Evolutionary conservation across 106 monocot species (phyloP).

Genomic region (Apostasia shenzhenica): DNA sequence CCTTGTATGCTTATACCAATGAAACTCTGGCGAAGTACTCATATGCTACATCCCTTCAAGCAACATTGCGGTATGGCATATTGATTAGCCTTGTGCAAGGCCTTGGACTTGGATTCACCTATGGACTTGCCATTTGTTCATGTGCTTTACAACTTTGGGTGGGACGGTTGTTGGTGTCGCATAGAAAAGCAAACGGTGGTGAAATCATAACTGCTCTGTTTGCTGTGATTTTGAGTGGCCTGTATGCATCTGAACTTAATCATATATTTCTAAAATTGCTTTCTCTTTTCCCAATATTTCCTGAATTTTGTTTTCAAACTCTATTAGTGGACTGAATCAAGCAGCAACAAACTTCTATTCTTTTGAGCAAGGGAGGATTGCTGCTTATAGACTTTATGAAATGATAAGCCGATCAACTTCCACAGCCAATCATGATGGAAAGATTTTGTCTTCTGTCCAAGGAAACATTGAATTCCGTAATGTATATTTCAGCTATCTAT

Average conservation of each 20-base stretch:
- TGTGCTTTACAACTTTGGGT: conserved; percentile 99
- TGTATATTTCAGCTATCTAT: conserved; percentile 97
- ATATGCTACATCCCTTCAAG: conserved; percentile 98
- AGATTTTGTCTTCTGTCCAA: conserved; percentile 65
- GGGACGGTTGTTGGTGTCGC: conserved; percentile 69
- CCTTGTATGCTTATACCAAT: conserved; percentile 91
- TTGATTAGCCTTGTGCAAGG: conserved; percentile 99
- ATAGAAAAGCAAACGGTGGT: conserved; percentile 85
- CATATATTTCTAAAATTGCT: background rate
- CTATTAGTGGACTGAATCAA: conserved; percentile 89
- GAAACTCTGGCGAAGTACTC: conserved; percentile 99
- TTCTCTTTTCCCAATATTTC: background rate
- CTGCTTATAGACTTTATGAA: conserved; percentile 98
- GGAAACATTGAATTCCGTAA: conserved; percentile 97
- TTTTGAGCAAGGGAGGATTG: conserved; percentile 99
- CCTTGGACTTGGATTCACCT: conserved; percentile 97
- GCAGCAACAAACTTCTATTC: conserved; percentile 99
- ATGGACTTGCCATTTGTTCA: conserved; percentile 99
- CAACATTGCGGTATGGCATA: conserved; percentile 94
- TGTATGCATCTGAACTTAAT: conserved; percentile 49
- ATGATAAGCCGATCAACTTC: conserved; percentile 98
- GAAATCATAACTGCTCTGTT: conserved; percentile 88
- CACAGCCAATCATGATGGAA: conserved; percentile 80
- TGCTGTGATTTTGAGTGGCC: conserved; percentile 93
- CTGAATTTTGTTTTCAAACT: conserved; percentile 5